These are phyloP conservation scores for Pelargonium australe DNA, from an alignment of 441 rosid genomes.

Conservation along the genomic window DNA sequence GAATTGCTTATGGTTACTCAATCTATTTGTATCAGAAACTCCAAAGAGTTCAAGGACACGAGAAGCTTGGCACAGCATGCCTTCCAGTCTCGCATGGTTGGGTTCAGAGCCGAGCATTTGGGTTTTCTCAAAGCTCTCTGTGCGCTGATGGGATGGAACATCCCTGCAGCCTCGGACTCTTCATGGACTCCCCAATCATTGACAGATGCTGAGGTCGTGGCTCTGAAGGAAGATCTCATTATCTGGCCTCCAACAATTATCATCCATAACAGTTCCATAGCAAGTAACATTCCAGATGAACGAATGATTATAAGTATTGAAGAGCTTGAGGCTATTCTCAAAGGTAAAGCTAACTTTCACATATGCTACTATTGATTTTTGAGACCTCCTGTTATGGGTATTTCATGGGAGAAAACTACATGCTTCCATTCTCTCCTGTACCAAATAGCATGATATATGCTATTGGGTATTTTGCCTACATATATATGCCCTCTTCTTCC, in stretches of 20 bases:
- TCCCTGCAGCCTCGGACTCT: slow-evolving; percentile 12
- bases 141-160: slow-evolving; percentile 32
- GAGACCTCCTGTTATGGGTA: background rate
- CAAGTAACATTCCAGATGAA: slow-evolving; percentile 17
- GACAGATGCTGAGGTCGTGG: slow-evolving; percentile 24
- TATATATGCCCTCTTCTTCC: too few relatives aligned
- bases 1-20: slow-evolving; percentile 11
- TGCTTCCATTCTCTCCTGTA: background rate
- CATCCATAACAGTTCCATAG: slow-evolving; percentile 31
- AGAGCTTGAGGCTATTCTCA: slow-evolving; percentile 23
- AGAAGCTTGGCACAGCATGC: slow-evolving; percentile 30
- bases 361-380: background rate
- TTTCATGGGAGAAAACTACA: background rate
- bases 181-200: slow-evolving; percentile 21
- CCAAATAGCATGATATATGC: background rate
- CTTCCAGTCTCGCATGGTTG: slow-evolving; percentile 13
- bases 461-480: too few relatives aligned
- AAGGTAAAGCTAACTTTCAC: slow-evolving; percentile 25
- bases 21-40: slow-evolving; percentile 21
- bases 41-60: slow-evolving; percentile 24
- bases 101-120: slow-evolving; percentile 34
- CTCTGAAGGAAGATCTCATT: slow-evolving; percentile 35
- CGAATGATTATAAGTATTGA: slow-evolving; percentile 18
- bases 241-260: slow-evolving; percentile 39
- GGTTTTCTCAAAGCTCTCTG: slow-evolving; percentile 41